Evolutionary conservation across 2,329 filamentous ascomycete genomes (phyloP).

Genomic region (Verruconis gallopava): DNA sequence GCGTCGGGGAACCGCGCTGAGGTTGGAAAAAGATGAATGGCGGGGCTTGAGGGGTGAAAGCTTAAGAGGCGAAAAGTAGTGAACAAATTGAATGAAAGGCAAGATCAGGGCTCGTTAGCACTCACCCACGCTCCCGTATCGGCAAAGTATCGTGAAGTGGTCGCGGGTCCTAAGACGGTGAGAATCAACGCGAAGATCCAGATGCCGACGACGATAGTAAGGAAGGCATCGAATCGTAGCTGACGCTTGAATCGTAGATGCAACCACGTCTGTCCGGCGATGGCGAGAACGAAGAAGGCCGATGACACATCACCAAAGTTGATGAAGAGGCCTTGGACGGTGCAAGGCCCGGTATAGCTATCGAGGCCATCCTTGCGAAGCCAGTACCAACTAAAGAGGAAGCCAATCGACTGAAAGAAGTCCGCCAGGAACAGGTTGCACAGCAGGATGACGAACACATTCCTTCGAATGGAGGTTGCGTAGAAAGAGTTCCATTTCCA

Average conservation of each 20-base stretch:
- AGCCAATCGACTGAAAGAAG: slow-evolving; percentile 39
- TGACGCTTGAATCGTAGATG: slow-evolving; percentile 26
- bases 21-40: too few species aligned
- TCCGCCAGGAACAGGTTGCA: slow-evolving; percentile 41
- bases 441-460: slow-evolving; percentile 42
- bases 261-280: slow-evolving; percentile 41
- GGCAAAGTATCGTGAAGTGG: slow-evolving; percentile 32
- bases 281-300: slow-evolving; percentile 41
- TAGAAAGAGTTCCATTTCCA: slow-evolving; percentile 23
- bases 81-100: too few species aligned
- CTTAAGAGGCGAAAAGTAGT: too few species aligned
- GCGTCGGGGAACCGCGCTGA: too few species aligned
- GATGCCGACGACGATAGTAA: slow-evolving; percentile 28
- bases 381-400: slow-evolving; percentile 36
- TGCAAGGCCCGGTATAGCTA: slow-evolving; percentile 32
- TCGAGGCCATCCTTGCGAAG: slow-evolving; percentile 31
- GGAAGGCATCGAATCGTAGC: slow-evolving; percentile 32
- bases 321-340: slow-evolving; percentile 38
- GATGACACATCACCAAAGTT: slow-evolving; percentile 40
- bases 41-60: too few species aligned
- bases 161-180: slow-evolving; percentile 33
- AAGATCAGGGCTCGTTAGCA: slow-evolving; percentile 1
- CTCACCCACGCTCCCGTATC: slow-evolving; percentile 39
- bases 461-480: slow-evolving; percentile 37
- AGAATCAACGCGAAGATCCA: slow-evolving; percentile 35